A percentile compares a stretch with the other conserved stretches of the same genome.
Conservation (phyloP, 2,329 filamentous ascomycete genomes). For the Monilinia laxa region DNA sequence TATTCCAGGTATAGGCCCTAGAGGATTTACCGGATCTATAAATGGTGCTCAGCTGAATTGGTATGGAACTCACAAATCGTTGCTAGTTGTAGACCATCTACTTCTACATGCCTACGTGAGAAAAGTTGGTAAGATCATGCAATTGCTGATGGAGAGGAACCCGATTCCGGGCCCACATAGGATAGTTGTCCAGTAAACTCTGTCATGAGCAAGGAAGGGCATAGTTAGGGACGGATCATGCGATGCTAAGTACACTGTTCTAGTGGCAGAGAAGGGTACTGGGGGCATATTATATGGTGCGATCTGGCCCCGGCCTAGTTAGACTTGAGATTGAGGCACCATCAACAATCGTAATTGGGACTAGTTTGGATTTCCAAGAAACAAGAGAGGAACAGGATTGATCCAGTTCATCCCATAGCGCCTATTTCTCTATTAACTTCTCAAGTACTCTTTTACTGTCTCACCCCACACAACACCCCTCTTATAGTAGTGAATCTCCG, state of each 20-base stretch:
- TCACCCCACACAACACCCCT: slow-evolving; percentile 41
- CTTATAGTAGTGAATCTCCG: slow-evolving; percentile 60
- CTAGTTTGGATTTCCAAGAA: background rate
- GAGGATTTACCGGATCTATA: background rate
- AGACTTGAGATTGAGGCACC: background rate
- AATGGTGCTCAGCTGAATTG: background rate
- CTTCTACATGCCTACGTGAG: background rate
- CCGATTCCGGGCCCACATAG: background rate
- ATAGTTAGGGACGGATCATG: background rate
- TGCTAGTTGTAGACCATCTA: background rate
- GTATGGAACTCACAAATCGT: background rate
- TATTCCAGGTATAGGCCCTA: background rate
- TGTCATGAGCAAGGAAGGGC: no score
- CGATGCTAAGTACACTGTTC: background rate
- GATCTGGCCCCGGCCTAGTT: background rate
- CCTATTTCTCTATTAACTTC: slow-evolving; percentile 22
- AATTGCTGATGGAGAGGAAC: background rate
- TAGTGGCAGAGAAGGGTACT: background rate
- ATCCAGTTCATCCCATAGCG: background rate
- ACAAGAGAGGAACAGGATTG: no score
- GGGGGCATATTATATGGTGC: background rate
- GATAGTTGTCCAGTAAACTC: background rate
- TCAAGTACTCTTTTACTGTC: slow-evolving; percentile 36
- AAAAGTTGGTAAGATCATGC: background rate
- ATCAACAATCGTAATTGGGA: background rate